A percentile compares a stretch with the other conserved stretches of the same genome.
These are phyloP conservation scores for Kokia cookei DNA, from an alignment of 441 rosid species.

Conservation along the genomic window DNA sequence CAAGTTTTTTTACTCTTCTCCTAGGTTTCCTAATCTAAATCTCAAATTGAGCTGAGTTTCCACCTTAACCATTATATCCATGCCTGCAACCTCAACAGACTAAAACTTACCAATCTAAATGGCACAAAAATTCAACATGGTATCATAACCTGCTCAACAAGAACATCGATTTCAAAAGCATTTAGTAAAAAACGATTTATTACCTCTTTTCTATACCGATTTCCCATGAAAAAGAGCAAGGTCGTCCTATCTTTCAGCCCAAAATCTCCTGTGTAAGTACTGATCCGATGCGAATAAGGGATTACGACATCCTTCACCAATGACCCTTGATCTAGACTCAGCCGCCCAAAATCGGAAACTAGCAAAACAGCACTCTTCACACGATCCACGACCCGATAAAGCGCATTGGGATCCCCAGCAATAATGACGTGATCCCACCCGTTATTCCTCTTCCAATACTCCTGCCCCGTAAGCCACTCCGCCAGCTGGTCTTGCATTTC, in stretches of 20 bases:
- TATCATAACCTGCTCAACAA: not conserved
- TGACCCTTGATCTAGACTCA: constrained; percentile 80
- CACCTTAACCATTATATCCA: not conserved
- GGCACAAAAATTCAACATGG: not conserved
- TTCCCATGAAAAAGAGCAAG: constrained; percentile 94
- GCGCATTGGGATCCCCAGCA: constrained; percentile 91
- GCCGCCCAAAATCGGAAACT: constrained; percentile 77
- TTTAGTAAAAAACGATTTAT: not conserved
- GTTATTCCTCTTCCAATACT: constrained; percentile 67
- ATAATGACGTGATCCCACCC: constrained; percentile 78
- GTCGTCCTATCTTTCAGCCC: constrained; percentile 59
- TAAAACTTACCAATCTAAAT: not conserved
- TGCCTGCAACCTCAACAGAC: not conserved
- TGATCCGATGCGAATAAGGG: constrained; percentile 85
- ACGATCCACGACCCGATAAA: constrained; percentile 55
- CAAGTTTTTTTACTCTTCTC: not conserved
- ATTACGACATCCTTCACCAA: constrained; percentile 81
- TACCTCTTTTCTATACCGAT: constrained; percentile 90
- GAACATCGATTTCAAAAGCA: not conserved
- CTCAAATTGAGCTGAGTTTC: not conserved
- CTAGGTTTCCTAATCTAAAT: not conserved
- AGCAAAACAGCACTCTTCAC: constrained; percentile 60
- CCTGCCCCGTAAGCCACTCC: constrained; percentile 78
- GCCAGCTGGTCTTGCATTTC: constrained; percentile 69
- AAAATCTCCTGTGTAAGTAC: constrained; percentile 52